phyloP scores from a whole-genome alignment of 192 early-diverging fungal genomes.

The Coemansia sp. region DNA sequence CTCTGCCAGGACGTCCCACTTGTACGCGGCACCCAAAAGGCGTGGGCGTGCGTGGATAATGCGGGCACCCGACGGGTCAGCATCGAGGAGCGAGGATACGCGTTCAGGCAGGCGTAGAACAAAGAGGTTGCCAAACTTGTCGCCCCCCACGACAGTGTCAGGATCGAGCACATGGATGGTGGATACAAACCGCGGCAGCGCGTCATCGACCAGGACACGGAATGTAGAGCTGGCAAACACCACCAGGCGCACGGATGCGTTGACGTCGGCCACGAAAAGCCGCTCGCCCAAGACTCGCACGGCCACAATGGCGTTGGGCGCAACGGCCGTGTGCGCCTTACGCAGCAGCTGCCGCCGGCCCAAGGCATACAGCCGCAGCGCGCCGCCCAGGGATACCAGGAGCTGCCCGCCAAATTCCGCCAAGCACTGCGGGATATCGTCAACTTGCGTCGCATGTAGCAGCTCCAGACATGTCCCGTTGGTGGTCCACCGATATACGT shows the following conservation, averaged over 20 bases:
- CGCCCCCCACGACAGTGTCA: conserved; percentile 86
- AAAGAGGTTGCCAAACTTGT: conserved; percentile 96
- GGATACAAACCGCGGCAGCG: conserved; percentile 81
- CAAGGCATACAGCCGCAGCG: conserved; percentile 86
- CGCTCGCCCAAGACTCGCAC: conserved; percentile 63
- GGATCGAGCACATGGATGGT: conserved; percentile 67
- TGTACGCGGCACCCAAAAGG: conserved; percentile 64
- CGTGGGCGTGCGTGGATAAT: conserved; percentile 75
- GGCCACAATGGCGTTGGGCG: conserved; percentile 62
- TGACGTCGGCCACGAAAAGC: conserved; percentile 80
- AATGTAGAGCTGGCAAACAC: conserved; percentile 77
- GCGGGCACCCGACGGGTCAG: conserved; percentile 80
- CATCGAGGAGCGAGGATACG: conserved; percentile 68
- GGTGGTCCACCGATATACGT: conserved; percentile 63
- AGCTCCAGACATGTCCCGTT: conserved; percentile 66
- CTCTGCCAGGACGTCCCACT: conserved; percentile 64
- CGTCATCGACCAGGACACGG: conserved; percentile 89
- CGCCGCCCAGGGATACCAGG: conserved; percentile 81
- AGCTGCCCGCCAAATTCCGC: conserved; percentile 80
- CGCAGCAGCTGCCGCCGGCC: conserved; percentile 85
- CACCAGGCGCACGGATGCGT: conserved; percentile 80
- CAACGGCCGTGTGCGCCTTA: conserved; percentile 68
- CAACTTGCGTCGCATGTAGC: conserved; percentile 52
- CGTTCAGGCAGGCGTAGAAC: conserved; percentile 64
- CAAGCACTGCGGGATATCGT: conserved; percentile 69